Percentiles rank a stretch among this genome's conserved stretches.
Conservation (phyloP, 768 basidiomycete species). For the Lactifluus hygrophoroides region DNA sequence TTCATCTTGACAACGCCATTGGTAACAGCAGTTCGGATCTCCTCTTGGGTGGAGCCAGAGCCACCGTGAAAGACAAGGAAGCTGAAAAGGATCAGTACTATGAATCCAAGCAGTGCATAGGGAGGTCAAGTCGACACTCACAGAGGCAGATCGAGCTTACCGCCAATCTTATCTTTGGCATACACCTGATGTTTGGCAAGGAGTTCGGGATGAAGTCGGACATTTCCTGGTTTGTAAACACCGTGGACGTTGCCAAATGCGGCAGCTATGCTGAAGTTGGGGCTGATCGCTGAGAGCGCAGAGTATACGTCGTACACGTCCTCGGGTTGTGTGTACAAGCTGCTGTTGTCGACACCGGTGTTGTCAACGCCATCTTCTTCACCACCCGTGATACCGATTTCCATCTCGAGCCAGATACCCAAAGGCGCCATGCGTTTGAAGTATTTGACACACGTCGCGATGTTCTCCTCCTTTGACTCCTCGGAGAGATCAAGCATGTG, state of each 20-base stretch:
- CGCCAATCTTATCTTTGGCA: constrained; percentile 58
- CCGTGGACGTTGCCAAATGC: constrained; percentile 99
- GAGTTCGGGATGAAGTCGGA: constrained; percentile 84
- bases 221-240: constrained; percentile 99
- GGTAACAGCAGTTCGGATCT: constrained; percentile 84
- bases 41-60: constrained; percentile 93
- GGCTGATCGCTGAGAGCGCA: constrained; percentile 74
- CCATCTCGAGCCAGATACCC: constrained; percentile 98
- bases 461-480: constrained; percentile 88
- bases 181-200: constrained; percentile 85
- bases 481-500: constrained; percentile 99
- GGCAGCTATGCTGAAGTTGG: constrained; percentile 96
- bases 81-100: constrained; percentile 30
- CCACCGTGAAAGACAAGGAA: constrained; percentile 99
- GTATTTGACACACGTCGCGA: constrained; percentile 87
- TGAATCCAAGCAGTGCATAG: background rate
- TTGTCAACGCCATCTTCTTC: constrained; percentile 99
- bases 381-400: constrained; percentile 99
- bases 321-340: constrained; percentile 94
- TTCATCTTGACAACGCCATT: constrained; percentile 99
- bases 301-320: constrained; percentile 89
- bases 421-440: constrained; percentile 91
- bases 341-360: constrained; percentile 86
- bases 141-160: constrained; percentile 68
- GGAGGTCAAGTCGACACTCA: constrained; percentile 32